These are phyloP conservation scores for Vaccinium vitisidaea DNA, from an alignment of 148 eudicot species.

Conservation along the genomic window DNA sequence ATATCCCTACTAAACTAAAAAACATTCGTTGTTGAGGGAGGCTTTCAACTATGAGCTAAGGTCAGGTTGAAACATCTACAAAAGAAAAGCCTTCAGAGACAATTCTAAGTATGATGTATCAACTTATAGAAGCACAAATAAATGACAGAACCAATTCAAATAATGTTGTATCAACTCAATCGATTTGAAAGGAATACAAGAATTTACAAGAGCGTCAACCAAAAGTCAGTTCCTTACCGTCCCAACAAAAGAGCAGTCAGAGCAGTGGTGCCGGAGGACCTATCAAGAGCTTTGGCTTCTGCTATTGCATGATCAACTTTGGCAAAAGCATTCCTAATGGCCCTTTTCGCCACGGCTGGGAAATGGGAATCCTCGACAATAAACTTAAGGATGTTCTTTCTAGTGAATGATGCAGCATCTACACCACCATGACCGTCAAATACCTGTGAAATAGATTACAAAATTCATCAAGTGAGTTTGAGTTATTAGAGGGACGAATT, in stretches of 20 bases:
- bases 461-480: not conserved
- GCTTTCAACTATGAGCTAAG: not conserved
- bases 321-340: constrained; percentile 60
- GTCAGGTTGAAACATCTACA: not conserved
- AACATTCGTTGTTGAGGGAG: not conserved
- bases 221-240: constrained; percentile 37
- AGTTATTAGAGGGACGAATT: not conserved
- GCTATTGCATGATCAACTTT: constrained; percentile 64
- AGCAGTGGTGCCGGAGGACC: constrained; percentile 69
- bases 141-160: not conserved
- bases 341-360: constrained; percentile 41
- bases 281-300: constrained; percentile 49
- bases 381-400: constrained; percentile 51
- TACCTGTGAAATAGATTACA: constrained; percentile 36
- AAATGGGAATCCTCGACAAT: constrained; percentile 54
- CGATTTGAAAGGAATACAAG: not conserved
- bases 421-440: constrained; percentile 76
- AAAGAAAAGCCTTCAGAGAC: not conserved
- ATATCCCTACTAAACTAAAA: not conserved
- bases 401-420: constrained; percentile 61
- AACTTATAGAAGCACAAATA: not conserved
- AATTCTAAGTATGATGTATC: not conserved
- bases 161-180: not conserved
- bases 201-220: not conserved
- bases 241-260: constrained; percentile 56